Conservation (phyloP, 352 stramenopile species). For the Phytophthora tubulina region DNA sequence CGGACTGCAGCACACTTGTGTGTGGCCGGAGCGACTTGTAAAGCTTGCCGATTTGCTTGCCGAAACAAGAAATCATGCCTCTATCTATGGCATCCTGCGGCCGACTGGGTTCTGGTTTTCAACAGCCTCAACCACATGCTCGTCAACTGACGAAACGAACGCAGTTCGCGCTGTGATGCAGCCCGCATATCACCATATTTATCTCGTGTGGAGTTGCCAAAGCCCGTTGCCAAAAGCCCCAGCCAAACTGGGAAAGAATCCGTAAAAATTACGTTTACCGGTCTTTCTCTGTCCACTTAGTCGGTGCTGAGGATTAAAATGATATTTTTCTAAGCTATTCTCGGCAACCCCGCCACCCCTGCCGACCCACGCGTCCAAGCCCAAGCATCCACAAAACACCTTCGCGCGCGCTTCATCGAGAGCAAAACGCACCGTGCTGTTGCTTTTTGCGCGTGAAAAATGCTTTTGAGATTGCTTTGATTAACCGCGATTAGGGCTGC, state of each 20-base stretch:
- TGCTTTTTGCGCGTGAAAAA: background rate
- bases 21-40: background rate
- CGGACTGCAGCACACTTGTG: background rate
- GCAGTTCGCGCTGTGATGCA: too few relatives aligned
- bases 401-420: background rate
- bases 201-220: too few relatives aligned
- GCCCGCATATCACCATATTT: too few relatives aligned
- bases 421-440: slow-evolving; percentile 1
- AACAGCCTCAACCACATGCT: too few relatives aligned
- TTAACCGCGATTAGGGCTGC: slow-evolving; percentile 26
- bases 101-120: too few relatives aligned
- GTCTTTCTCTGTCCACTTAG: slow-evolving; percentile 1
- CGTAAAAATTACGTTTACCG: background rate
- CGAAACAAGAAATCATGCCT: too few relatives aligned
- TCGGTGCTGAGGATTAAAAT: slow-evolving; percentile 2
- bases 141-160: too few relatives aligned
- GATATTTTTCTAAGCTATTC: background rate
- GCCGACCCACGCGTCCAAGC: background rate
- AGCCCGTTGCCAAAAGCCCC: too few relatives aligned
- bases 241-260: too few relatives aligned
- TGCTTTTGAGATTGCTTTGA: slow-evolving; percentile 11
- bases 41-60: too few relatives aligned
- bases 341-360: background rate
- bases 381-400: background rate
- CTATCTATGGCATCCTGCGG: too few relatives aligned